Conservation (phyloP, 106 monocot genomes). For the Triglochin maritima region DNA sequence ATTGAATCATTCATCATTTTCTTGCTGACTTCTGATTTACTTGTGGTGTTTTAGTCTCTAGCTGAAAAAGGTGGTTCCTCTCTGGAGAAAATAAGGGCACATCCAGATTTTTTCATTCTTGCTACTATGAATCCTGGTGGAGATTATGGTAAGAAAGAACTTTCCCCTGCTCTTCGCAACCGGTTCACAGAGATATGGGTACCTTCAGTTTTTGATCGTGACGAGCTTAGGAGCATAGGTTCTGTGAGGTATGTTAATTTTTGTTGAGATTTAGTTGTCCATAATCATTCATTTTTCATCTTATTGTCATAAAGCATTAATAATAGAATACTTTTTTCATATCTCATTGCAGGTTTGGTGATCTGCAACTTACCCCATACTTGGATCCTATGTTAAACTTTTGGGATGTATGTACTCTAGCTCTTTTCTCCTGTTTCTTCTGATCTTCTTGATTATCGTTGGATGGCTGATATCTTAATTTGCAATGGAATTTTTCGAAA, state of each 20-base stretch:
- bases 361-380: conserved; percentile 28
- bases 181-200: conserved; percentile 98
- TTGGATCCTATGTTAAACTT: conserved; percentile 59
- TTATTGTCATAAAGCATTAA: neutral
- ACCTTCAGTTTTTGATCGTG: conserved; percentile 49
- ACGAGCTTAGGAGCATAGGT: conserved; percentile 65
- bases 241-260: conserved; percentile 27
- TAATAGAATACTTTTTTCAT: neutral
- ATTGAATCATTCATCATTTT: neutral
- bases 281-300: conserved; percentile 3
- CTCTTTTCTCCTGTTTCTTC: neutral
- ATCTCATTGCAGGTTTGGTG: conserved; percentile 30
- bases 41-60: conserved; percentile 34
- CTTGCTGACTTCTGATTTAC: neutral
- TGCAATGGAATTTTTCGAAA: too few relatives aligned
- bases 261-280: conserved; percentile 2
- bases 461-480: too few relatives aligned
- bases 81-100: conserved; percentile 55
- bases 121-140: conserved; percentile 99
- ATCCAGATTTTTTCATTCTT: conserved; percentile 70
- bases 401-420: conserved; percentile 50
- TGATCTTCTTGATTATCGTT: neutral
- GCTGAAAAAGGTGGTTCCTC: conserved; percentile 83
- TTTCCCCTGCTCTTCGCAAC: conserved; percentile 88
- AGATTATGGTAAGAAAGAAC: conserved; percentile 96